These are phyloP conservation scores for Hymenoscyphus albidus DNA, from an alignment of 2,329 filamentous ascomycete genomes.

Conservation along the genomic window DNA sequence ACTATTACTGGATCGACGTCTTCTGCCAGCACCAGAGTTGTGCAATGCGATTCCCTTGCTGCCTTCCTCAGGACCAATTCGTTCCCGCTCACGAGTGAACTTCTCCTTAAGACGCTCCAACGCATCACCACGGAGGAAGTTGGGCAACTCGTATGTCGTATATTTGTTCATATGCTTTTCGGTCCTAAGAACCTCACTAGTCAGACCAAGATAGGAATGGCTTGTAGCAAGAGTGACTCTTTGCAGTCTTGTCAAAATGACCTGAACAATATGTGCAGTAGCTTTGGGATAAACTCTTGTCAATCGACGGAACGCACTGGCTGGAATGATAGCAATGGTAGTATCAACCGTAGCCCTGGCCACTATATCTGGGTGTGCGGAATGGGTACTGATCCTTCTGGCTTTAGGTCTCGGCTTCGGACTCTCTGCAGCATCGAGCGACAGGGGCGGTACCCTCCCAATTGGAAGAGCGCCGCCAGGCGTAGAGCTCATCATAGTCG, in stretches of 20 bases:
- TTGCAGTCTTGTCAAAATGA: constrained; percentile 91
- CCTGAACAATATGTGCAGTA: constrained; percentile 94
- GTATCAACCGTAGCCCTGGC: constrained; percentile 95
- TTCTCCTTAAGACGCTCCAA: constrained; percentile 87
- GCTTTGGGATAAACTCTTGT: constrained; percentile 95
- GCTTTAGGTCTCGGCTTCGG: constrained; percentile 34
- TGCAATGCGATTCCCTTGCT: constrained; percentile 94
- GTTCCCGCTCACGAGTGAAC: constrained; percentile 79
- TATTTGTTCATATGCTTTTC: constrained; percentile 93
- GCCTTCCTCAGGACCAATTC: constrained; percentile 74
- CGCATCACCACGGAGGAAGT: constrained; percentile 79
- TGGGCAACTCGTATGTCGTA: constrained; percentile 86
- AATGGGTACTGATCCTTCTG: constrained; percentile 56
- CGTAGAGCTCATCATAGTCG: constrained; percentile 32
- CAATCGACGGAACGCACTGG: constrained; percentile 87
- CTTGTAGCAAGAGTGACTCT: constrained; percentile 92
- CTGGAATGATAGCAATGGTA: constrained; percentile 96
- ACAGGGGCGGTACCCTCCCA: constrained; percentile 66
- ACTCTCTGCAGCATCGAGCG: constrained; percentile 50
- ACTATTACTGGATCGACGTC: constrained; percentile 68
- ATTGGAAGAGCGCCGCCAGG: constrained; percentile 43
- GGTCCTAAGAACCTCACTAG: constrained; percentile 84
- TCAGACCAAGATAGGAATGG: constrained; percentile 89
- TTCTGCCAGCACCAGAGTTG: constrained; percentile 64
- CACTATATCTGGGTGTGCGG: constrained; percentile 93